Base-by-base conservation (phyloP, 768 basidiomycete genomes). In the Serpula lacrymans region DNA sequence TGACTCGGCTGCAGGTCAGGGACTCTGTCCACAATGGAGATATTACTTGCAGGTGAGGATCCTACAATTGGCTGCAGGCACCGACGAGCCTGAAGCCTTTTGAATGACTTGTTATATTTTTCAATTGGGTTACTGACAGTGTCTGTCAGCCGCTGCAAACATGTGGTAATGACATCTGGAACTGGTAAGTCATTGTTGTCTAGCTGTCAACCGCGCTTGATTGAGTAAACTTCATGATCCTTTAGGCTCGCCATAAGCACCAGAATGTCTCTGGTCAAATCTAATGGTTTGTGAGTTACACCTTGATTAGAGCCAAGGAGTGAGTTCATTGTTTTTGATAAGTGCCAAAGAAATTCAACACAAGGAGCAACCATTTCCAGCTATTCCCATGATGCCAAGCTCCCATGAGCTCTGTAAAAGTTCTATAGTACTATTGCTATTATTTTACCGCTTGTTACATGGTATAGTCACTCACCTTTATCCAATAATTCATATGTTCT, bases 401-500 rank as follows among this genome's bases (percentile, higher is more conserved):
- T n/a, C 3, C 60, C 55, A 35, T 56, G 47, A 11, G 57, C 59
- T 20, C 53, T 52, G 29, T 60, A 61, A 20, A 50, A 47, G 9
- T 28, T 37, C 55, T 55, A 21, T 18, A 29, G 18, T 3, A 0
- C n/a, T n/a, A n/a, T n/a, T n/a, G n/a, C n/a, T n/a, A n/a, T n/a
- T n/a, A n/a, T n/a, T n/a, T n/a, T n/a, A n/a, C n/a, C n/a, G n/a
- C n/a, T n/a, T n/a, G n/a, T n/a, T n/a, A n/a, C n/a, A n/a, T n/a
- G n/a, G n/a, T n/a, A n/a, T n/a, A n/a, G n/a, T 5, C 10, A 26
- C 41, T 3, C 13, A 61, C 64, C 53, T 65, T 64, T 16, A 57
- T 60, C 58, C 55, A 64, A 37, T 47, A 59, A 24, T 64, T 64
- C 22, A 55, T 24, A 32, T 64, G 64, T 29, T 64, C 62, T 29